phyloP scores from a whole-genome alignment of 2,329 filamentous ascomycete species.

The Chaetothyriales sp. region DNA sequence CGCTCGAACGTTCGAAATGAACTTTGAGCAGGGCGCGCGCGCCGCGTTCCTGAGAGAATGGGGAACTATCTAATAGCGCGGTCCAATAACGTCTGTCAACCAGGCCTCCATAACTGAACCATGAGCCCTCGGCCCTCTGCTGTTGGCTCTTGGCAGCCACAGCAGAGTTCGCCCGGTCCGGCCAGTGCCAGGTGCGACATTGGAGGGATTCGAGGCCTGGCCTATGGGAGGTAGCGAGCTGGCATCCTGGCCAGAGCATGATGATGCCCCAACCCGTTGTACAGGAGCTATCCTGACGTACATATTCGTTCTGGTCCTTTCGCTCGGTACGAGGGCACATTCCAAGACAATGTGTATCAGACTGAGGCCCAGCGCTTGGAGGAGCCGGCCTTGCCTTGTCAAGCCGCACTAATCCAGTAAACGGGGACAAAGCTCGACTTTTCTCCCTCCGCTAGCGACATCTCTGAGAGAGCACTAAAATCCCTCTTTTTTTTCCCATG shows the following conservation, averaged over 20 bases:
- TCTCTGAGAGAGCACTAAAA: background rate
- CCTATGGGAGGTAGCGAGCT: background rate
- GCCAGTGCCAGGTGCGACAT: background rate
- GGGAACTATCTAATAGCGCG: background rate
- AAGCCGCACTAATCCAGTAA: background rate
- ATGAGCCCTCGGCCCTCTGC: background rate
- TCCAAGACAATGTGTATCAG: background rate
- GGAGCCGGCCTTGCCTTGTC: background rate
- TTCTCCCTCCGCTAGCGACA: background rate
- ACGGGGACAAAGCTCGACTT: background rate
- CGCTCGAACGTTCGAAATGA: too few species aligned
- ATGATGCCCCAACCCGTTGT: background rate
- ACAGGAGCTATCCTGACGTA: too few species aligned
- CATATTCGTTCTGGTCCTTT: background rate
- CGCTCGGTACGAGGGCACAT: background rate
- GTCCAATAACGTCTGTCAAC: background rate
- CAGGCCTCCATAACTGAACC: background rate
- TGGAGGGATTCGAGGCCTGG: background rate
- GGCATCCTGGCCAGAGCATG: background rate
- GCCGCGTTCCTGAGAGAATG: too few species aligned
- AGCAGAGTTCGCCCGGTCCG: background rate
- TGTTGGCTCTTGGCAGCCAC: background rate
- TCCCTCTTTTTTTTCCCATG: background rate
- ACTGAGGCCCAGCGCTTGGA: background rate
- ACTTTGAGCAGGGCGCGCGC: too few species aligned